phyloP scores from a whole-genome alignment of 2,329 filamentous ascomycete genomes.

The Helotiales sp. region DNA sequence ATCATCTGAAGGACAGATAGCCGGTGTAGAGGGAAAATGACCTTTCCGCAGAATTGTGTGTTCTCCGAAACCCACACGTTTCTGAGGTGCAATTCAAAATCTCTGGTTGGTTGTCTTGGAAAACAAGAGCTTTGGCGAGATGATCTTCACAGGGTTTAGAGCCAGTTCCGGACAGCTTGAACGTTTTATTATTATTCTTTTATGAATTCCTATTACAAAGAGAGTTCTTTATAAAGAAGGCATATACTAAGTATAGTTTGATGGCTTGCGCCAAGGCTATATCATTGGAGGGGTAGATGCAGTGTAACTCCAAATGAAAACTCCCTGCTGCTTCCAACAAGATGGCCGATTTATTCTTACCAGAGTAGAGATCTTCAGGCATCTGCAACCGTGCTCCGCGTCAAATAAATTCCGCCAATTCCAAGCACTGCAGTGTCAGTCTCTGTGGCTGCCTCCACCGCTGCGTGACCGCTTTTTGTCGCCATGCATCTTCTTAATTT shows the following conservation, averaged over 20 bases:
- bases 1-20: neutral
- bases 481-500: conserved; percentile 42
- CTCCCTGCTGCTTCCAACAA: neutral
- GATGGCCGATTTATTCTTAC: neutral
- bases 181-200: too few species aligned
- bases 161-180: neutral
- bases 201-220: too few species aligned
- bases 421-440: neutral
- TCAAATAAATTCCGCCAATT: neutral
- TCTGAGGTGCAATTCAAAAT: neutral
- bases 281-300: neutral
- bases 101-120: neutral
- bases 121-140: conserved; percentile 10
- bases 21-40: neutral
- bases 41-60: neutral
- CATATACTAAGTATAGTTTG: too few species aligned
- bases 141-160: neutral
- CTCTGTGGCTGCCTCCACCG: conserved; percentile 12
- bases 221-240: too few species aligned
- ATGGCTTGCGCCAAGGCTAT: neutral
- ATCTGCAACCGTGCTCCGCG: neutral
- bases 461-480: conserved; percentile 41
- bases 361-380: neutral
- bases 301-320: neutral
- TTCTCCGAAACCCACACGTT: neutral